Conservation (phyloP, 495 filamentous ascomycete species). For the Parathielavia appendiculata region DNA sequence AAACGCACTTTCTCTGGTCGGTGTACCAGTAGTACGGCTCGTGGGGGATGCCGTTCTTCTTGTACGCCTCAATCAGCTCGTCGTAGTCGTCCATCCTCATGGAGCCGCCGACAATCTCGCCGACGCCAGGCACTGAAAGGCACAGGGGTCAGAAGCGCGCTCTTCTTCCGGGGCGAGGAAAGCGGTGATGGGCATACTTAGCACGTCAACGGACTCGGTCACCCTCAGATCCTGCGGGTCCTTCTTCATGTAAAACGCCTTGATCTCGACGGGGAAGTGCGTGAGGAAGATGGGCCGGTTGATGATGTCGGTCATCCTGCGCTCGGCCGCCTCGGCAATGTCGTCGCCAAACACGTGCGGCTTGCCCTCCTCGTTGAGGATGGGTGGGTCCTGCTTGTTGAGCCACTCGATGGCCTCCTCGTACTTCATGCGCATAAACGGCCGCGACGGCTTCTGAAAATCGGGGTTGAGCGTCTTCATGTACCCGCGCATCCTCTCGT, state of each 20-base stretch:
- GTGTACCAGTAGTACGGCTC: slow-evolving; percentile 98
- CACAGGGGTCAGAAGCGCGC: background rate
- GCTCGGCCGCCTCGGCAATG: slow-evolving; percentile 96
- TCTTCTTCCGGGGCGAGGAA: background rate
- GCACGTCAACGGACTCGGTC: slow-evolving; percentile 90
- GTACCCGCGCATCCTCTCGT: slow-evolving; percentile 61
- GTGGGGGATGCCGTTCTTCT: slow-evolving; percentile 77
- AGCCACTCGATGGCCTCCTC: slow-evolving; percentile 92
- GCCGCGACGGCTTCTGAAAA: slow-evolving; percentile 77
- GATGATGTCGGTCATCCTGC: slow-evolving; percentile 94
- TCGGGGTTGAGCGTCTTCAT: slow-evolving; percentile 81
- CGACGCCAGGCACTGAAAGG: slow-evolving; percentile 55
- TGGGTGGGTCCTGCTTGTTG: slow-evolving; percentile 66
- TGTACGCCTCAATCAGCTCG: slow-evolving; percentile 86
- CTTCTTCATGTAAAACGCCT: slow-evolving; percentile 99
- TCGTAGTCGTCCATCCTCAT: slow-evolving; percentile 94
- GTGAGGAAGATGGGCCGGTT: slow-evolving; percentile 93
- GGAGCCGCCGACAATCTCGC: slow-evolving; percentile 93
- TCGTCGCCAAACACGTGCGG: slow-evolving; percentile 92
- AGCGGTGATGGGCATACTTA: slow-evolving; percentile 42
- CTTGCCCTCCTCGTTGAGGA: slow-evolving; percentile 86
- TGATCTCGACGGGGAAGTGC: slow-evolving; percentile 95
- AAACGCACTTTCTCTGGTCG: slow-evolving; percentile 89
- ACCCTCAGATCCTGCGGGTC: slow-evolving; percentile 75
- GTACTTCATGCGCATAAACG: slow-evolving; percentile 95